Base-by-base conservation (phyloP, 768 basidiomycete genomes). In the Mycena belliarum region DNA sequence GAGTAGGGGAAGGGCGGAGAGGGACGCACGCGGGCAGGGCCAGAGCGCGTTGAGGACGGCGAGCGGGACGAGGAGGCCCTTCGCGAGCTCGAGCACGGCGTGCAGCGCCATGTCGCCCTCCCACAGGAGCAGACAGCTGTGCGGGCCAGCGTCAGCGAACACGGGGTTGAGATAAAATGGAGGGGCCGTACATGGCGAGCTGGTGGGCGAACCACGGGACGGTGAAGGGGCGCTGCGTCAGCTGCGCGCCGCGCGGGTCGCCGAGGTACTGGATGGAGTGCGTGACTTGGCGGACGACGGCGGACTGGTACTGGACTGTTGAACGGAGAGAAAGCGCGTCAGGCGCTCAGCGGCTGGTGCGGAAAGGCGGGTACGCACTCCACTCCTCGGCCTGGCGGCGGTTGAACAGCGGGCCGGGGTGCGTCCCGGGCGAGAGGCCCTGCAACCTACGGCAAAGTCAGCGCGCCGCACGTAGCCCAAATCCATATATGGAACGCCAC, bases 1-100 rank as follows among this genome's bases (percentile, higher is more conserved):
- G 49, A 50, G 14, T 26, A 23, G 32, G 45, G 37, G 25, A 37
- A 16, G 37, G n/a, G 50, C 12, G 29, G 29, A 32, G 12, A 32
- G 29, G 12, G 29, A 71, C 76, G 52, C 65, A 82, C 81, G 61
- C 11, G 72, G 66, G 64, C 79, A 79, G 6, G 87, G 87, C 89
- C 90, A 92, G 28, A 91, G 74, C 23, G 76, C 77, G 62, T 86
- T 88, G 69, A 90, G 76, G 16, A 83, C 80, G 52, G 91, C 89
- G 33, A 89, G 74, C 3, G 85, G 80, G 11, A 78, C 66, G 25
- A 90, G 73, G 55, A 91, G 82, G 0, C 78, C 75, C 67, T 88
- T 88, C 7, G 82, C 91, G 12, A 91, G 75, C 24, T 86, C 80
- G 28, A 92, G 69, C 10, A 88, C 87, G 29, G 81, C 77, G 49